A percentile compares a stretch with the other conserved stretches of the same genome.
phyloP scores from a whole-genome alignment of 805 yeast species.

The Tetrapisispora fleetii region DNA sequence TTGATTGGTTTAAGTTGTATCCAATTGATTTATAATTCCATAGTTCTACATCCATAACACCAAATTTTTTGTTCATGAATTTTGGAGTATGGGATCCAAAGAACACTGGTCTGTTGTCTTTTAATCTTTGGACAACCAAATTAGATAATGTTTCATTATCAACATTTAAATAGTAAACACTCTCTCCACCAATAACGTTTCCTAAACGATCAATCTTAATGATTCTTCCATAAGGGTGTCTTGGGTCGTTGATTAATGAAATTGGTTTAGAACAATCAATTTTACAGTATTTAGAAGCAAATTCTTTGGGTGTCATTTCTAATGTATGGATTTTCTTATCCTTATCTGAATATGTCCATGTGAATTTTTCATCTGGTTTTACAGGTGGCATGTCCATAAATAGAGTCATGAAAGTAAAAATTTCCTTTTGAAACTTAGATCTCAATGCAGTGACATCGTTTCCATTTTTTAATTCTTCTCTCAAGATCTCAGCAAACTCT shows the following conservation, averaged over 20 bases:
- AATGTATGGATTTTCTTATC: slow-evolving; percentile 43
- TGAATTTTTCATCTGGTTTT: slow-evolving; percentile 53
- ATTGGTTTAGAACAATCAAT: slow-evolving; percentile 44
- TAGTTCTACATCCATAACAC: slow-evolving; percentile 62
- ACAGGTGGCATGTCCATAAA: slow-evolving; percentile 70
- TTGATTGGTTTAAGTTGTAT: slow-evolving; percentile 41
- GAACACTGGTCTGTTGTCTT: slow-evolving; percentile 69
- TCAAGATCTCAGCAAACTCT: slow-evolving; percentile 64
- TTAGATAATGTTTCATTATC: slow-evolving; percentile 48
- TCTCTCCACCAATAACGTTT: slow-evolving; percentile 61
- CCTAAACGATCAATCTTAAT: slow-evolving; percentile 67
- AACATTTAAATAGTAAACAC: slow-evolving; percentile 61
- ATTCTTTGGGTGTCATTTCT: slow-evolving; percentile 54
- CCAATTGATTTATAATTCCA: slow-evolving; percentile 59
- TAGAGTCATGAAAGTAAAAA: slow-evolving; percentile 56
- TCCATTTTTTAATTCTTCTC: slow-evolving; percentile 33
- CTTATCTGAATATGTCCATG: slow-evolving; percentile 70
- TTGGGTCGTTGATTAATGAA: slow-evolving; percentile 73
- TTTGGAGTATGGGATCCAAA: slow-evolving; percentile 88
- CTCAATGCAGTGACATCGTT: slow-evolving; percentile 35
- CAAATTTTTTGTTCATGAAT: slow-evolving; percentile 51
- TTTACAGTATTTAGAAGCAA: slow-evolving; percentile 45
- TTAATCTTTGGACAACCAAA: slow-evolving; percentile 57
- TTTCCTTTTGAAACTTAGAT: slow-evolving; percentile 44
- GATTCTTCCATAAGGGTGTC: slow-evolving; percentile 55